Percentiles rank a stretch among this genome's conserved stretches.
These are phyloP conservation scores for Rhynchospora pubera DNA, from an alignment of 176 grass and related monocot species.

Conservation along the genomic window DNA sequence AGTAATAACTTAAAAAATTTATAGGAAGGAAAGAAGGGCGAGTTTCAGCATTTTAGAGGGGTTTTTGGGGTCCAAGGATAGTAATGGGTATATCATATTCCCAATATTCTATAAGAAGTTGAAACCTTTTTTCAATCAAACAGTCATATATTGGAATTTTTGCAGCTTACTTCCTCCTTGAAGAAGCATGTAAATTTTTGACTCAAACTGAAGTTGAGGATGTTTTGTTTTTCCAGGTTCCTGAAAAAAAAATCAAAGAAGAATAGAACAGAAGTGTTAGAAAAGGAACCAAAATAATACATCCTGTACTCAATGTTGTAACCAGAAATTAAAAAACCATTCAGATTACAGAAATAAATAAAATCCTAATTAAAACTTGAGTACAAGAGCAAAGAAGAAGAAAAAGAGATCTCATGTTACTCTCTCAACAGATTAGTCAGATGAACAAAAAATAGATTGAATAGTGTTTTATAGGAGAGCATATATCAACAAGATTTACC, in stretches of 20 bases:
- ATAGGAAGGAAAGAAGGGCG: not conserved
- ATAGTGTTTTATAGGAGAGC: not conserved
- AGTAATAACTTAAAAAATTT: not conserved
- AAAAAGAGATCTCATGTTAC: not conserved
- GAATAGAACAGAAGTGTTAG: conserved; percentile 10
- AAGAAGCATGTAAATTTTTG: conserved; percentile 74
- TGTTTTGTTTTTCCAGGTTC: conserved; percentile 57
- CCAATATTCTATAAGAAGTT: not conserved
- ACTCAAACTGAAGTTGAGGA: conserved; percentile 69
- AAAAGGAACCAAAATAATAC: not conserved
- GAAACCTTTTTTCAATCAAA: not conserved
- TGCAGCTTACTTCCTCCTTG: conserved; percentile 51
- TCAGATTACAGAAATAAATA: not conserved
- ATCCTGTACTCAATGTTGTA: not conserved
- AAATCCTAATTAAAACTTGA: not conserved
- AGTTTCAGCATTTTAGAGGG: not conserved
- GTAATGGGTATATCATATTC: not conserved
- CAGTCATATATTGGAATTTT: conserved; percentile 3
- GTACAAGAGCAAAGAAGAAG: no score
- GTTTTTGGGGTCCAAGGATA: not conserved
- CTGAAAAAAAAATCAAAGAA: conserved; percentile 27
- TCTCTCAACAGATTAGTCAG: not conserved
- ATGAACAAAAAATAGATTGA: not conserved
- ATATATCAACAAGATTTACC: conserved; percentile 12
- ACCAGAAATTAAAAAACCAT: not conserved